Evolutionary conservation across 345 rosid species (phyloP).

Genomic region (Brassica rapa): DNA sequence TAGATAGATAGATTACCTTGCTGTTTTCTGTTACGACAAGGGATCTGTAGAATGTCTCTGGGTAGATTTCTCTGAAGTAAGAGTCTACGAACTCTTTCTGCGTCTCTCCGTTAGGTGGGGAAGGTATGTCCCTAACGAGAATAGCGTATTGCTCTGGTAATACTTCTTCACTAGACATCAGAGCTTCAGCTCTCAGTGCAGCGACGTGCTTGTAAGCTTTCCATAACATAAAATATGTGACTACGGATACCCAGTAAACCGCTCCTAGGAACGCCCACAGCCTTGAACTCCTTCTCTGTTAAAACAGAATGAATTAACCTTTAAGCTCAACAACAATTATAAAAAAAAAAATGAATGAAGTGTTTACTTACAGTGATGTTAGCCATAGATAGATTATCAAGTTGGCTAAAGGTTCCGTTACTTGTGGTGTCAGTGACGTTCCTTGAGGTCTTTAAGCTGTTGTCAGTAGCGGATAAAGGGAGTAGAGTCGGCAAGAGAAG

Average conservation of each 20-base stretch:
- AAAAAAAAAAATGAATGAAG: background rate
- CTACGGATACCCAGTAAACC: constrained; percentile 77
- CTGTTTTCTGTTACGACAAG: constrained; percentile 71
- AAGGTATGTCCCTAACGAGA: constrained; percentile 82
- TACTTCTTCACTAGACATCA: constrained; percentile 56
- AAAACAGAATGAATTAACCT: background rate
- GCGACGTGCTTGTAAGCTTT: constrained; percentile 82
- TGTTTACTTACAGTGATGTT: constrained; percentile 59
- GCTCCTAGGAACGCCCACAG: constrained; percentile 73
- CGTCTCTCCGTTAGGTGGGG: constrained; percentile 53
- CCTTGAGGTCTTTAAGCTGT: constrained; percentile 17
- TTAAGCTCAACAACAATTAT: too few species aligned
- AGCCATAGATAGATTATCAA: constrained; percentile 79
- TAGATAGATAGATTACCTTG: constrained; percentile 45
- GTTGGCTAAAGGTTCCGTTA: constrained; percentile 59
- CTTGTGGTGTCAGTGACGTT: constrained; percentile 41
- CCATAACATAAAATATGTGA: constrained; percentile 72
- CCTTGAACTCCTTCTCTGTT: constrained; percentile 58
- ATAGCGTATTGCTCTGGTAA: constrained; percentile 75
- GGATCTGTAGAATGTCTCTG: constrained; percentile 81
- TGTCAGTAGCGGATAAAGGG: constrained; percentile 70
- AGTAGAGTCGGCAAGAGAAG: constrained; percentile 72
- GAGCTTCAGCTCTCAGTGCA: constrained; percentile 65
- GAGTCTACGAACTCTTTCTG: constrained; percentile 83
- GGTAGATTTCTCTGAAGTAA: constrained; percentile 70